Conservation (phyloP, 2,329 filamentous ascomycete genomes). For the Thielaviopsis musarum region DNA sequence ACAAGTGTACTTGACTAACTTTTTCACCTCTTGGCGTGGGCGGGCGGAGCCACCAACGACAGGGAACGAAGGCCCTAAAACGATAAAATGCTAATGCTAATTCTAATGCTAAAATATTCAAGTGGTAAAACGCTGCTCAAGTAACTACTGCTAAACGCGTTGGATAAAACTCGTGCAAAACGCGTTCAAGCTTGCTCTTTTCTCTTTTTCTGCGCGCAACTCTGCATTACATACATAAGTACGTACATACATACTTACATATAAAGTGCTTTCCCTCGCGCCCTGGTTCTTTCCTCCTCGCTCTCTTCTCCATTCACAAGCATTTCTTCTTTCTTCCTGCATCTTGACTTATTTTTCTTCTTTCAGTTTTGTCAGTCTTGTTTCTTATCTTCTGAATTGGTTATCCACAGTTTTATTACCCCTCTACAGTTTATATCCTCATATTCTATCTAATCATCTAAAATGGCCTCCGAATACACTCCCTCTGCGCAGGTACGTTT, state of each 20-base stretch:
- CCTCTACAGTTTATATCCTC: background rate
- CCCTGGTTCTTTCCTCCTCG: background rate
- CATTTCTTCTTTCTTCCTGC: background rate
- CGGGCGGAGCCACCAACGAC: background rate
- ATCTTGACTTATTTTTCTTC: background rate
- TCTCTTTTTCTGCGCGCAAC: background rate
- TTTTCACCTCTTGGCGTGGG: background rate
- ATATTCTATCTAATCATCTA: conserved; percentile 12
- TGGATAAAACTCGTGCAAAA: background rate
- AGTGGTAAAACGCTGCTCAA: background rate
- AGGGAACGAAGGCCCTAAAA: background rate
- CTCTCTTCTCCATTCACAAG: background rate
- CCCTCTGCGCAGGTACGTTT: conserved; percentile 40
- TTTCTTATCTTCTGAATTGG: background rate
- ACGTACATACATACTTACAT: background rate
- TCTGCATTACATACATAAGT: background rate
- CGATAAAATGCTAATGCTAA: background rate
- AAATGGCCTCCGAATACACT: conserved; percentile 61
- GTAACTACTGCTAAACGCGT: background rate
- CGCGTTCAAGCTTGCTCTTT: background rate
- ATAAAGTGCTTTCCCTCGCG: background rate
- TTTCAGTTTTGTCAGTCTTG: background rate
- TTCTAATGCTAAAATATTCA: background rate
- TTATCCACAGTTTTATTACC: background rate
- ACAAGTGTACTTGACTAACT: no score